A percentile compares a stretch with the other conserved stretches of the same genome.
Conservation (phyloP, 306 rosid genomes). For the Malus orientalis region DNA sequence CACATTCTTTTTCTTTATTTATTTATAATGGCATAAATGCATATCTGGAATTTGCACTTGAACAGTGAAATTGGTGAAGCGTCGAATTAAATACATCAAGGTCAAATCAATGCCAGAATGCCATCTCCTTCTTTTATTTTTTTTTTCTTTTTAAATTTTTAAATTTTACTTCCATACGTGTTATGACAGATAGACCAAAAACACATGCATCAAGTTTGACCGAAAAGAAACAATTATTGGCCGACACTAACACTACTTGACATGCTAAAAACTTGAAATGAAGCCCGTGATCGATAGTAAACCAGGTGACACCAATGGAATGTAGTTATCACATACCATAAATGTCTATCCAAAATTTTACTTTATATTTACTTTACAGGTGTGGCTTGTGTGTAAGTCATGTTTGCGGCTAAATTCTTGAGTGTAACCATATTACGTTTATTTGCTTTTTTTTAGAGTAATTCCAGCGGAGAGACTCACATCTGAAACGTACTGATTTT, state of each 20-base stretch:
- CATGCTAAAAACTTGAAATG: not conserved
- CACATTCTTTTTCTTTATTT: not conserved
- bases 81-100: not conserved
- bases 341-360: conserved; percentile 12
- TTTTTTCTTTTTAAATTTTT: no score
- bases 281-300: not conserved
- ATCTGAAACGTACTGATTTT: no score
- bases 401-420: no score
- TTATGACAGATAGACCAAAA: not conserved
- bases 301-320: conserved; percentile 19
- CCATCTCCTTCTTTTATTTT: not conserved
- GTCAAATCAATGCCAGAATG: not conserved
- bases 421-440: not conserved
- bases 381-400: no score
- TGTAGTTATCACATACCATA: conserved; percentile 29
- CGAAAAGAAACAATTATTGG: not conserved
- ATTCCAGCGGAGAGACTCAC: no score
- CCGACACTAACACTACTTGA: not conserved
- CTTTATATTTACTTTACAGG: conserved; percentile 17
- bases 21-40: not conserved
- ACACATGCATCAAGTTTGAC: not conserved
- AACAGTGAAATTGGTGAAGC: not conserved
- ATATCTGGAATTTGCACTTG: not conserved
- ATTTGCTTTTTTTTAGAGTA: no score
- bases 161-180: not conserved